Base-by-base conservation (phyloP, 805 yeast genomes). In the Debaryomyces tyrocola region DNA sequence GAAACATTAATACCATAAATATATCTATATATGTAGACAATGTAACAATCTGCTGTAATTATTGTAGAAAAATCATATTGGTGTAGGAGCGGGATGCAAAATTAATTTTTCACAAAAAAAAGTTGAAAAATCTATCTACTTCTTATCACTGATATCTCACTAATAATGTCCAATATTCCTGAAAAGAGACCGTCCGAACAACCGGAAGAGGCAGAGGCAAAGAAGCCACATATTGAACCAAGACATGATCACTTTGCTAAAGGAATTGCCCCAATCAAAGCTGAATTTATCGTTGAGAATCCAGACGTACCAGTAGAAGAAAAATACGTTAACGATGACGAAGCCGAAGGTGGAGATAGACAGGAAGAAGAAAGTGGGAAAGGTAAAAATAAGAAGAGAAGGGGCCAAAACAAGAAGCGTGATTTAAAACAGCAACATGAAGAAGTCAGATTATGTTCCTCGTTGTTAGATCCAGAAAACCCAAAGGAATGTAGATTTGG, bases 331-430 rank as follows among this genome's bases (percentile, higher is more conserved):
- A 68, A 72, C 28, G 79, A 70, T 40, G 79, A 74, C 38, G 77
- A 69, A 20, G 78, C 75, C 9, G 78, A 71, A 45, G 71, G 64
- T 9, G 79, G 77, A 37, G 78, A 68, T 46, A 62, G 73, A 28
- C 56, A 58, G 11, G 64, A 56, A 12, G 52, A 49, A 9, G 60
- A 64, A 40, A 63, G 64, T 20, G 66, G 69, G 27, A 72, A 70
- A 44, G 69, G 70, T 33, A 47, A 48, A 9, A 58, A 57, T 11
- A 72, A 75, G 55, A 84, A 79, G 59, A 70, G 72, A 42, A 73
- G 89, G 49, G 96, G 96, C 0, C 96, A 90, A 68, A 90, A 90
- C 66, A 89, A 90, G 63, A 81, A 80, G 48, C 75, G 97, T 57
- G 91, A 87, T 52, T 74, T 88, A 53, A 79, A 76, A 47, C 96